Evolutionary conservation across 2,329 filamentous ascomycete genomes (phyloP), one percentile per base, ranked within the genome.

Genomic region (Penicillium sp.): DNA sequence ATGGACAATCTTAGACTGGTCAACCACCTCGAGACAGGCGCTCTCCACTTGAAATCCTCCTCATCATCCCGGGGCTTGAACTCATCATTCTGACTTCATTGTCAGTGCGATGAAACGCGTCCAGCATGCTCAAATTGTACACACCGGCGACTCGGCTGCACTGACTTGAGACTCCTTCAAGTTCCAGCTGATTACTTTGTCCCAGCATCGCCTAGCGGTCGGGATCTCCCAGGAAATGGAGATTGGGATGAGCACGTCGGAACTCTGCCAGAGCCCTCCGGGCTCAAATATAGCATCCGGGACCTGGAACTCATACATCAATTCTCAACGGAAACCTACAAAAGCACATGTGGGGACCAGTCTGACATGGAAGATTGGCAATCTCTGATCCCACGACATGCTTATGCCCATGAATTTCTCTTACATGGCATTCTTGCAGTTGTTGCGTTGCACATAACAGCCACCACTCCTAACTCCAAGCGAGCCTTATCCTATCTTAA

Each of bases 61-160:
- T n/a, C n/a, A n/a, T n/a, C n/a, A n/a, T n/a, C n/a, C n/a, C n/a
- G n/a, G n/a, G n/a, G n/a, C n/a, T n/a, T n/a, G n/a, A n/a, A n/a
- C n/a, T n/a, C 4, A 27, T 16, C 28, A 7, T 10, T 31, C 28
- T 14, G 13, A 14, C 15, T 16, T 31, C 6, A 5, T 6, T 31
- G 16, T 31, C 15, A 38, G 40, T 43, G 40, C 28, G 40, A 43
- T 9, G 40, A 43, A 15, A 23, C 11, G 18, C 23, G 34, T n/a
- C 40, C 40, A 0, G 9, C 28, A 13, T 43, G 40, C 30, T 15
- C 16, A n/a, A 37, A 23, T 4, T 43, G 40, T 9, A 29, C 35
- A 3, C n/a, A 33, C 20, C 40, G 40, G 18, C 18, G 25, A 14
- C 34, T 38, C 4, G n/a, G 13, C 8, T 43, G 40, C 15, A 34